These are phyloP conservation scores for Hypoxylon rickii DNA, from an alignment of 495 filamentous ascomycete species.

Conservation along the genomic window DNA sequence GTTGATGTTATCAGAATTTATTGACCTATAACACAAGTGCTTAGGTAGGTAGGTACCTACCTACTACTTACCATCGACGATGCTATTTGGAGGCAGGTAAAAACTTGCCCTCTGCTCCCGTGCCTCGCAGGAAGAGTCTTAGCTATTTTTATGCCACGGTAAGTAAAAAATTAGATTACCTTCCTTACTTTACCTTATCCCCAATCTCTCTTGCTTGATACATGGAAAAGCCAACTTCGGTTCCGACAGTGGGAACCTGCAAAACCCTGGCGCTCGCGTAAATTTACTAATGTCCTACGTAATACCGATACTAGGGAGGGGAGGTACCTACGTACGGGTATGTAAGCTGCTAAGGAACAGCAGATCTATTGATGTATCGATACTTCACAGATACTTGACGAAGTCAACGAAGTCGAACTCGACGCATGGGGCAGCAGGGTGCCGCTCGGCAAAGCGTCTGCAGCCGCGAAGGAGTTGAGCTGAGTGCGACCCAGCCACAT, in stretches of 20 bases:
- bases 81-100: no score
- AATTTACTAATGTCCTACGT: background rate
- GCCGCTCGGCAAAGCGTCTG: conserved; percentile 35
- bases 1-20: no score
- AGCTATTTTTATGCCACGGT: no score
- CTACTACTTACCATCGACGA: no score
- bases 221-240: background rate
- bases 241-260: background rate
- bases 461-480: conserved; percentile 36
- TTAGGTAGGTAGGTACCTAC: background rate
- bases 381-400: conserved; percentile 15
- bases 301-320: background rate
- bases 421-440: conserved; percentile 25
- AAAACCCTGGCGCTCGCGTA: background rate
- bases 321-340: no score
- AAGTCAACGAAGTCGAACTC: no score
- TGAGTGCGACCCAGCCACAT: conserved; percentile 38
- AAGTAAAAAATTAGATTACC: conserved; percentile 1
- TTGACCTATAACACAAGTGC: no score
- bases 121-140: no score
- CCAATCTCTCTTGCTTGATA: background rate
- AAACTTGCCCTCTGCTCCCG: no score
- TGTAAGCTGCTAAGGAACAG: background rate
- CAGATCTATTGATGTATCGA: background rate
- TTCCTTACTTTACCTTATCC: background rate